Base-by-base conservation (phyloP, 2,329 filamentous ascomycete genomes). In the Fusarium sp. region DNA sequence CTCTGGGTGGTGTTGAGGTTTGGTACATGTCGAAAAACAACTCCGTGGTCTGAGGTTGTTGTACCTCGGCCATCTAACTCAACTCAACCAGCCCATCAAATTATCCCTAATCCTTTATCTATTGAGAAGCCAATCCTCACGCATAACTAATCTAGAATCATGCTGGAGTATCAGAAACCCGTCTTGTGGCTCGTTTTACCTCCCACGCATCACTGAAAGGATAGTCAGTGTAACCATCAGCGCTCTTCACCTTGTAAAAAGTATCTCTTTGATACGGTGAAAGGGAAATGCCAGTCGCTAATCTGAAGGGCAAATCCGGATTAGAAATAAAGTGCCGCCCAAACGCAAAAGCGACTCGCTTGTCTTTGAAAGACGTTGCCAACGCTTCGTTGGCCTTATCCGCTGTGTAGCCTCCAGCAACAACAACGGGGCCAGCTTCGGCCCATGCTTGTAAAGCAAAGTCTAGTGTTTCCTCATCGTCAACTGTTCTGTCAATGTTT, bases 401-500 rank as follows among this genome's bases (percentile, higher is more conserved):
- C 1, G 70, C 39, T 0, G 53, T 71, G 43, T 77, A 79, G 0
- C 77, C 77, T 9, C 78, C 79, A 0, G 78, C 78, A 6, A 79
- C 51, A 7, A 81, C 53, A 1, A 80, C 47, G 1, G 77, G 75
- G 0, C 73, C 68, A 1, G 32, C 34, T 2, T 71, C 58, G 1
- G 7, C 48, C 77, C 77, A 81, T 3, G 73, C 20, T 1, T 75
- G 54, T 6, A 77, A 62, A 3, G 74, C 72, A 38, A 79, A 80
- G 8, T 77, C 71, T 70, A 67, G 11, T 49, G 56, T 45, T 74
- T 67, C 77, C 6, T 36, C 48, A 6, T 61, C 77, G 2, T 85
- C 83, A 3, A 77, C 46, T 0, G n/a, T 23, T 6, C 38, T 64
- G 44, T 85, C 81, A 1, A 72, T 71, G 50, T 74, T 77, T 4